A percentile compares a stretch with the other conserved stretches of the same genome.
phyloP scores from a whole-genome alignment of 192 early-diverging fungal genomes.

The Backusella morwellensis region DNA sequence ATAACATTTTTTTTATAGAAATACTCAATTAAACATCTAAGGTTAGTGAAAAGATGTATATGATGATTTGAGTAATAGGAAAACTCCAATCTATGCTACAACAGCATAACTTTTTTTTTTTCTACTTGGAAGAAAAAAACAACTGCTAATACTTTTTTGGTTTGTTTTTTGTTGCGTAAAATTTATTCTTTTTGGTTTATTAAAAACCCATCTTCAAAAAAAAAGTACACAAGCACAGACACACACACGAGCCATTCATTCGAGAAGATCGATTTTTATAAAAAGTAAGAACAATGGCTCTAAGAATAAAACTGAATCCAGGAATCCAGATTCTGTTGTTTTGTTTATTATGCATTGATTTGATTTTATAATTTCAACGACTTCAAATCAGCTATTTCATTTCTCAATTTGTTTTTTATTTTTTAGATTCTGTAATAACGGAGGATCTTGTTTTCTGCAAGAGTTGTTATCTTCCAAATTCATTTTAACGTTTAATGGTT shows the following conservation, averaged over 20 bases:
- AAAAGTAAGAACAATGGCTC: neutral
- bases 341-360: neutral
- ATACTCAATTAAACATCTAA: too few relatives aligned
- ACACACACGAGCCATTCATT: neutral
- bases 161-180: too few relatives aligned
- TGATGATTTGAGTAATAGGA: too few relatives aligned
- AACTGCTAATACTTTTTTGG: too few relatives aligned
- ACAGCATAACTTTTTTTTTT: too few relatives aligned
- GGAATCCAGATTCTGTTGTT: neutral
- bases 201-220: too few relatives aligned
- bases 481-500: neutral
- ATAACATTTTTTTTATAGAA: too few relatives aligned
- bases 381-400: neutral
- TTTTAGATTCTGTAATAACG: neutral
- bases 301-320: neutral
- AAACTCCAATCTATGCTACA: too few relatives aligned
- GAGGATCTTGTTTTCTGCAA: neutral
- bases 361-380: neutral
- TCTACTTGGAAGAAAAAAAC: too few relatives aligned
- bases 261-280: neutral
- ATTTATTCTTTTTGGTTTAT: too few relatives aligned
- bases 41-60: too few relatives aligned
- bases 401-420: neutral
- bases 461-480: neutral
- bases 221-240: neutral